A percentile compares a stretch with the other conserved stretches of the same genome.
phyloP scores from a whole-genome alignment of 78 protist genomes.

The Creolimax fragrantissima region DNA sequence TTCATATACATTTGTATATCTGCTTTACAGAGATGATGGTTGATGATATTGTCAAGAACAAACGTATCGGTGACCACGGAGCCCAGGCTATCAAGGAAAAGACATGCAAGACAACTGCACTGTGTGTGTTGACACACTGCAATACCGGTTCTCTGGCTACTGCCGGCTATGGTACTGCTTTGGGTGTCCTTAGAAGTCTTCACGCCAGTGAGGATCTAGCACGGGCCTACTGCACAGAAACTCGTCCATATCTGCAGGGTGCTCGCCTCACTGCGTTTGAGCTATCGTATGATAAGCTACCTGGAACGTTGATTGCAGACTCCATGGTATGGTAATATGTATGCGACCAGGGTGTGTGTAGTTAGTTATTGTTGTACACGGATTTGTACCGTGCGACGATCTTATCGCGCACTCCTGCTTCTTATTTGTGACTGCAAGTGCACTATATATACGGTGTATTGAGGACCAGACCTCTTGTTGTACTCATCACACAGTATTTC shows the following conservation, averaged over 20 bases:
- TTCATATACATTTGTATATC: background rate
- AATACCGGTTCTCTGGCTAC: conserved; percentile 71
- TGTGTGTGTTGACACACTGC: conserved; percentile 48
- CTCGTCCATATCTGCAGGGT: conserved; percentile 65
- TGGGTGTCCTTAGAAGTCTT: conserved; percentile 51
- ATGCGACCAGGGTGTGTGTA: background rate
- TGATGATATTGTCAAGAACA: conserved; percentile 19
- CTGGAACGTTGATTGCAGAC: conserved; percentile 42
- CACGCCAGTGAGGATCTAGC: background rate
- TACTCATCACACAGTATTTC: no score
- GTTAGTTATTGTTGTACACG: no score
- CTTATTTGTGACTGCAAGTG: no score
- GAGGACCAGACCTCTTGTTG: no score
- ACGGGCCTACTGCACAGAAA: conserved; percentile 47
- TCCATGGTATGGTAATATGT: conserved; percentile 23
- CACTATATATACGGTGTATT: no score
- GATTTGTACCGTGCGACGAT: no score
- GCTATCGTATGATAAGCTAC: conserved; percentile 38
- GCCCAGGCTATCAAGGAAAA: background rate
- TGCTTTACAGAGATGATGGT: background rate
- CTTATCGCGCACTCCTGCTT: no score
- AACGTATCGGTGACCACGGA: conserved; percentile 29
- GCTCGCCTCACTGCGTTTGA: conserved; percentile 55
- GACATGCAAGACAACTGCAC: background rate
- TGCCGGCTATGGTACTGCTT: conserved; percentile 63